phyloP scores from a whole-genome alignment of 768 basidiomycete genomes.

The Glaciozyma antarctica region DNA sequence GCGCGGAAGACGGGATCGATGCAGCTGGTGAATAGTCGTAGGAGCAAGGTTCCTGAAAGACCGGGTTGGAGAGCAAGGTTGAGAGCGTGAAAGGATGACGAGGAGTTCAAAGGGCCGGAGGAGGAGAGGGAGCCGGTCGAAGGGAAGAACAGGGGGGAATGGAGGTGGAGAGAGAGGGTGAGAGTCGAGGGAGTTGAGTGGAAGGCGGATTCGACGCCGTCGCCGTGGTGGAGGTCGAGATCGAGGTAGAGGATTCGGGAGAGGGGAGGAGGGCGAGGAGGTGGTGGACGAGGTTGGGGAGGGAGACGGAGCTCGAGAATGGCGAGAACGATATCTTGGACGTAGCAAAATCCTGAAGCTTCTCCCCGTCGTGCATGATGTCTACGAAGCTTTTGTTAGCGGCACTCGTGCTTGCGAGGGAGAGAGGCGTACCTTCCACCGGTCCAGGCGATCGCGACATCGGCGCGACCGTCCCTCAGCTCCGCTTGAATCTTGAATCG shows the following conservation, averaged over 20 bases:
- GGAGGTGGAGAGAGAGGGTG: slow-evolving; percentile 76
- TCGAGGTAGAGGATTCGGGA: slow-evolving; percentile 77
- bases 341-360: slow-evolving; percentile 88
- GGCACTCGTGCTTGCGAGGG: neutral
- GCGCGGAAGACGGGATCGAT: slow-evolving; percentile 54
- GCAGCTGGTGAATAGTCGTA: slow-evolving; percentile 51
- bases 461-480: slow-evolving; percentile 47
- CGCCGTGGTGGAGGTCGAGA: slow-evolving; percentile 82
- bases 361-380: slow-evolving; percentile 72
- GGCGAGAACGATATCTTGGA: slow-evolving; percentile 76
- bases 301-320: slow-evolving; percentile 56
- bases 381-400: slow-evolving; percentile 39
- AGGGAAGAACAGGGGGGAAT: slow-evolving; percentile 77
- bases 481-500: slow-evolving; percentile 62
- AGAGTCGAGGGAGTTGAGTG: slow-evolving; percentile 40
- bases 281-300: neutral
- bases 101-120: slow-evolving; percentile 36
- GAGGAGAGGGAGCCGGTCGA: slow-evolving; percentile 40
- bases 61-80: slow-evolving; percentile 69
- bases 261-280: slow-evolving; percentile 4
- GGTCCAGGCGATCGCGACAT: slow-evolving; percentile 78
- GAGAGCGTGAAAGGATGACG: slow-evolving; percentile 59
- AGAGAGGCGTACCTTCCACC: slow-evolving; percentile 58
- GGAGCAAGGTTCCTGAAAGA: slow-evolving; percentile 56
- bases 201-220: slow-evolving; percentile 46